Conservation (phyloP, 2,329 filamentous ascomycete genomes). For the Nemania diffusa region DNA sequence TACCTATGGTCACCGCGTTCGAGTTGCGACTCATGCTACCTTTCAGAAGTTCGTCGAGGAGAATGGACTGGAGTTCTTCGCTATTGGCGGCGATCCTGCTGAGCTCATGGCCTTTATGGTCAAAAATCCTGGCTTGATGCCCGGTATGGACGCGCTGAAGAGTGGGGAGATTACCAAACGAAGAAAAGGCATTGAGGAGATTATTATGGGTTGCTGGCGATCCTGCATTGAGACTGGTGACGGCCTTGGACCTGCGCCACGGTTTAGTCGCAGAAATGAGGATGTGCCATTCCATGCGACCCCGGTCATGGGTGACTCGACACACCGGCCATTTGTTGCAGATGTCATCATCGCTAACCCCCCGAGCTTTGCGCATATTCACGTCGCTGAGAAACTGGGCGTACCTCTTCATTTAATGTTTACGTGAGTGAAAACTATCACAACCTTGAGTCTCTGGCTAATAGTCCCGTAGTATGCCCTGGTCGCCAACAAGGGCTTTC, state of each 20-base stretch:
- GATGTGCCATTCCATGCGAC: conserved; percentile 32
- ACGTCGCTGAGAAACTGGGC: conserved; percentile 72
- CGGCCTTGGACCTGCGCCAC: conserved; percentile 59
- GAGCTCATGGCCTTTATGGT: conserved; percentile 73
- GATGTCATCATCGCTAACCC: conserved; percentile 65
- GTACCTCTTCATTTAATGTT: conserved; percentile 80
- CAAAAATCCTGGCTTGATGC: conserved; percentile 79
- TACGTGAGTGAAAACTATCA: conserved; percentile 56
- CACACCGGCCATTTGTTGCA: conserved; percentile 47
- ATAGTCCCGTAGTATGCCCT: conserved; percentile 72
- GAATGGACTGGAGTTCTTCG: conserved; percentile 66
- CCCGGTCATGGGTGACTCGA: conserved; percentile 34
- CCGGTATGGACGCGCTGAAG: conserved; percentile 72
- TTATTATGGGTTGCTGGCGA: conserved; percentile 77
- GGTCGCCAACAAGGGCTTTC: conserved; percentile 86
- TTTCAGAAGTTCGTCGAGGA: conserved; percentile 65
- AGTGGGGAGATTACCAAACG: conserved; percentile 74
- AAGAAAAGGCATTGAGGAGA: conserved; percentile 73
- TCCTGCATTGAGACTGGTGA: conserved; percentile 78
- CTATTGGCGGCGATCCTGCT: conserved; percentile 66
- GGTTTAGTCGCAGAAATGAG: conserved; percentile 50
- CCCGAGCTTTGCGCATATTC: conserved; percentile 72
- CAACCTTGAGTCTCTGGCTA: neutral
- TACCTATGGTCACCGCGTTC: conserved; percentile 63
- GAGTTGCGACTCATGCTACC: conserved; percentile 65